These are phyloP conservation scores for Colletotrichum abscissum DNA, from an alignment of 2,329 filamentous ascomycete genomes.

Conservation along the genomic window DNA sequence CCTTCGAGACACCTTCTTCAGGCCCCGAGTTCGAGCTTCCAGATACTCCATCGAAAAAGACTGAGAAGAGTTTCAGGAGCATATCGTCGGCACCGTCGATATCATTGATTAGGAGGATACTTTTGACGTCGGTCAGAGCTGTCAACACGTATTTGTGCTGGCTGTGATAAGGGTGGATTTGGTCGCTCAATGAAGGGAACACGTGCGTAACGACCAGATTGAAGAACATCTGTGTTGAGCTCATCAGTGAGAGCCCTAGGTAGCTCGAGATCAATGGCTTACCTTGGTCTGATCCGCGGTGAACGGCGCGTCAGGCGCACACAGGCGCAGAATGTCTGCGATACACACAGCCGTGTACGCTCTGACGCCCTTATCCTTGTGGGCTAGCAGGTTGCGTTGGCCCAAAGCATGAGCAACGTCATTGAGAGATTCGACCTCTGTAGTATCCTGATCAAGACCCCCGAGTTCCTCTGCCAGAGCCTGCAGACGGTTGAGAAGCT, in stretches of 20 bases:
- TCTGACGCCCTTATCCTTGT: conserved; percentile 94
- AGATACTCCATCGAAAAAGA: conserved; percentile 92
- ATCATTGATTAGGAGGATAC: conserved; percentile 90
- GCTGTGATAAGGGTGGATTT: conserved; percentile 88
- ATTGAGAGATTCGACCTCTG: conserved; percentile 83
- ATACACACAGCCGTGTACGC: conserved; percentile 90
- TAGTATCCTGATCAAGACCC: conserved; percentile 87
- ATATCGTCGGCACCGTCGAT: conserved; percentile 84
- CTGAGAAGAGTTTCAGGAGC: conserved; percentile 83
- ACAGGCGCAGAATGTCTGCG: conserved; percentile 92
- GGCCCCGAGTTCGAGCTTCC: conserved; percentile 78
- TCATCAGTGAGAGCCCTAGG: conserved; percentile 14
- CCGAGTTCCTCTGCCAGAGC: conserved; percentile 84
- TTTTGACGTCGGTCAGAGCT: conserved; percentile 93
- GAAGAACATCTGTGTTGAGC: conserved; percentile 83
- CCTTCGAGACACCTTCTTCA: conserved; percentile 88
- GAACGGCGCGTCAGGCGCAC: conserved; percentile 95
- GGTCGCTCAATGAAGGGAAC: conserved; percentile 86
- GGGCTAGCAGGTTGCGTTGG: conserved; percentile 82
- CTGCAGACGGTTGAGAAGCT: conserved; percentile 85
- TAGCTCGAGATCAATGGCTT: conserved; percentile 39
- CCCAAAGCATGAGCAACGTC: conserved; percentile 88
- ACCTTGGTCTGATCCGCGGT: conserved; percentile 92
- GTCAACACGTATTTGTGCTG: conserved; percentile 93
- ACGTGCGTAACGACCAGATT: conserved; percentile 86